Conservation (phyloP, 2,329 filamentous ascomycete species). For the Whalleya microplaca region DNA sequence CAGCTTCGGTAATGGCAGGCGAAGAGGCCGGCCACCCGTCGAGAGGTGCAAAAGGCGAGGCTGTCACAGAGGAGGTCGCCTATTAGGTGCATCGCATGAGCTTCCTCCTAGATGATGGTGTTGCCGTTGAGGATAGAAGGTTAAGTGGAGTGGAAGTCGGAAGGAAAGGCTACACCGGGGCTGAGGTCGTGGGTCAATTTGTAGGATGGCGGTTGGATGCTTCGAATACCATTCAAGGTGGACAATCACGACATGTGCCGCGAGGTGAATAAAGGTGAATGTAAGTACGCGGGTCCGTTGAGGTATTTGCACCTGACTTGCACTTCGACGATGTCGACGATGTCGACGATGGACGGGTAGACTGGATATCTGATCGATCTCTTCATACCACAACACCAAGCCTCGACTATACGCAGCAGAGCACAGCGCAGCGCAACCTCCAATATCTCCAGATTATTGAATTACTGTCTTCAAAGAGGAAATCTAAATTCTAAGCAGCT, state of each 20-base stretch:
- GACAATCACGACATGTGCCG: conserved; percentile 5
- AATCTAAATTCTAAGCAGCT: conserved; percentile 1
- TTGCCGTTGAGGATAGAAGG: not conserved
- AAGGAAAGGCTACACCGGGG: conserved; percentile 1
- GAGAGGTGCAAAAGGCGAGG: conserved; percentile 26
- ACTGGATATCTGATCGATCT: conserved; percentile 1
- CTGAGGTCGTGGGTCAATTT: conserved; percentile 5
- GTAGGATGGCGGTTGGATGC: conserved; percentile 10
- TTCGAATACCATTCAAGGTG: conserved; percentile 1
- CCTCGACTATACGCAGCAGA: conserved; percentile 1
- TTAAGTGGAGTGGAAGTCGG: not conserved
- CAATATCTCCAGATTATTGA: conserved; percentile 10
- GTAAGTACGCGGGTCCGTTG: not conserved
- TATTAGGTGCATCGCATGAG: conserved; percentile 33
- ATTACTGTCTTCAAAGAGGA: conserved; percentile 15
- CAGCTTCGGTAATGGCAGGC: conserved; percentile 10
- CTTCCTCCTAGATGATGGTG: conserved; percentile 6
- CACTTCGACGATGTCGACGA: no score
- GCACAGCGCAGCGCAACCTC: conserved; percentile 12
- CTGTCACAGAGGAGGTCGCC: conserved; percentile 27
- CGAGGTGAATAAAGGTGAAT: conserved; percentile 6
- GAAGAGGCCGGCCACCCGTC: conserved; percentile 19
- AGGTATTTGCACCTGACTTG: no score
- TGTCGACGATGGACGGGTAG: no score
- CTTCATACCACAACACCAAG: conserved; percentile 6